A percentile compares a stretch with the other conserved stretches of the same genome.
Evolutionary conservation across 2,329 filamentous ascomycete species (phyloP).

Genomic region (Phyllosticta citribraziliensis): DNA sequence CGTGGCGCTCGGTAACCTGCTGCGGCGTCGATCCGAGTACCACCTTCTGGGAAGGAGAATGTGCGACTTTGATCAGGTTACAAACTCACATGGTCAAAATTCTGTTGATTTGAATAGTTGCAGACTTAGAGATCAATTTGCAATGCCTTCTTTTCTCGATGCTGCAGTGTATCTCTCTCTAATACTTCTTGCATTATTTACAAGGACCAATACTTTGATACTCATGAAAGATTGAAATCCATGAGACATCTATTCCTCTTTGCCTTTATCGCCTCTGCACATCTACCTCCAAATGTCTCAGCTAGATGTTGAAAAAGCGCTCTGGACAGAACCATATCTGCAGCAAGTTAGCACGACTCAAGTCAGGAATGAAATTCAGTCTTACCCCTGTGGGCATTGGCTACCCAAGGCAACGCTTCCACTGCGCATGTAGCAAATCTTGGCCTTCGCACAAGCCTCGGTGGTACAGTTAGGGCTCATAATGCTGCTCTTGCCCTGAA

Average conservation of each 20-base stretch:
- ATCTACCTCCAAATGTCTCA: background rate
- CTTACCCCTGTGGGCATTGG: conserved; percentile 42
- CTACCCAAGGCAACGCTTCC: conserved; percentile 44
- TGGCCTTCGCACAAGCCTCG: conserved; percentile 41
- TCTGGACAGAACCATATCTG: conserved; percentile 31
- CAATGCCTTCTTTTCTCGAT: background rate
- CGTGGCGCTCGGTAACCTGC: background rate
- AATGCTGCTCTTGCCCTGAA: conserved; percentile 43
- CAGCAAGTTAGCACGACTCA: conserved; percentile 13
- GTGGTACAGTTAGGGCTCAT: conserved; percentile 44
- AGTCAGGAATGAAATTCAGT: conserved; percentile 7
- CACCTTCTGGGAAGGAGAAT: background rate
- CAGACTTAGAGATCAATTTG: background rate
- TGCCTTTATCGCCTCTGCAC: background rate
- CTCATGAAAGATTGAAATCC: no score
- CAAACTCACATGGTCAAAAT: background rate
- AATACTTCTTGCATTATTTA: background rate
- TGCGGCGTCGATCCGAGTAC: background rate
- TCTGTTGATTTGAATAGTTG: background rate
- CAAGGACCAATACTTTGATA: background rate
- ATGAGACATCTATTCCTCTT: background rate
- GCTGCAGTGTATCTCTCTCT: background rate
- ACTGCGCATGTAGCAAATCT: conserved; percentile 51
- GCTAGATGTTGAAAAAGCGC: conserved; percentile 19
- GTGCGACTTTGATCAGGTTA: background rate